Evolutionary conservation across 176 grass and related monocot species (phyloP).

Genomic region (Aegilops speltoides): DNA sequence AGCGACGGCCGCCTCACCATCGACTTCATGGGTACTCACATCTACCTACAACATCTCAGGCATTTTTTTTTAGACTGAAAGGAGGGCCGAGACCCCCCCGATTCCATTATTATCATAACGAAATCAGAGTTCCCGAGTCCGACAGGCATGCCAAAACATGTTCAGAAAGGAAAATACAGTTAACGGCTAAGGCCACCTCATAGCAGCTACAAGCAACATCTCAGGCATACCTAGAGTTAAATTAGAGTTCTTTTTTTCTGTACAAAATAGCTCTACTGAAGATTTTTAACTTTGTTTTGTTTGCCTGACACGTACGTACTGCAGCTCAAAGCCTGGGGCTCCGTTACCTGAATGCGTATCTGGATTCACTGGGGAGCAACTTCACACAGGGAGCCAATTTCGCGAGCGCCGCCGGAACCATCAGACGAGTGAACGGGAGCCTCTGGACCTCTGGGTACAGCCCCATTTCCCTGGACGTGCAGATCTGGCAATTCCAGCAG

Average conservation of each 20-base stretch:
- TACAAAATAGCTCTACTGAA: too few relatives aligned
- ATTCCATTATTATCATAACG: too few relatives aligned
- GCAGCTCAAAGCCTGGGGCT: slow-evolving; percentile 71
- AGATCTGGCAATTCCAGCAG: slow-evolving; percentile 77
- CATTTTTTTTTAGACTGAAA: too few relatives aligned
- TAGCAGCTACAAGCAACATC: too few relatives aligned
- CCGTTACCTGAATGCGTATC: slow-evolving; percentile 74
- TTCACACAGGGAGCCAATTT: slow-evolving; percentile 93
- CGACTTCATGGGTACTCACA: slow-evolving; percentile 79
- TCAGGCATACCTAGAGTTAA: too few relatives aligned
- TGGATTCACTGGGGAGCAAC: slow-evolving; percentile 80
- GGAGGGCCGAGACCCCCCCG: too few relatives aligned
- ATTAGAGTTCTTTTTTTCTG: too few relatives aligned
- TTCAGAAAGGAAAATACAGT: too few relatives aligned
- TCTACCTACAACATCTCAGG: too few relatives aligned
- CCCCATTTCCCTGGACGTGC: slow-evolving; percentile 84
- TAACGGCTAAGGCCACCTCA: too few relatives aligned
- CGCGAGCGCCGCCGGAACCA: slow-evolving; percentile 82
- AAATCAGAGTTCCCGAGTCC: too few relatives aligned
- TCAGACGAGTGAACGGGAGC: slow-evolving; percentile 66
- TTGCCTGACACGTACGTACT: background rate
- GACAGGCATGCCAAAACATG: too few relatives aligned
- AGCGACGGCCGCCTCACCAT: slow-evolving; percentile 85
- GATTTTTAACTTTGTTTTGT: background rate
- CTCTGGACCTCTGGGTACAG: slow-evolving; percentile 74